These are phyloP conservation scores for Schizothecium vesticola DNA, from an alignment of 495 filamentous ascomycete species.

Conservation along the genomic window DNA sequence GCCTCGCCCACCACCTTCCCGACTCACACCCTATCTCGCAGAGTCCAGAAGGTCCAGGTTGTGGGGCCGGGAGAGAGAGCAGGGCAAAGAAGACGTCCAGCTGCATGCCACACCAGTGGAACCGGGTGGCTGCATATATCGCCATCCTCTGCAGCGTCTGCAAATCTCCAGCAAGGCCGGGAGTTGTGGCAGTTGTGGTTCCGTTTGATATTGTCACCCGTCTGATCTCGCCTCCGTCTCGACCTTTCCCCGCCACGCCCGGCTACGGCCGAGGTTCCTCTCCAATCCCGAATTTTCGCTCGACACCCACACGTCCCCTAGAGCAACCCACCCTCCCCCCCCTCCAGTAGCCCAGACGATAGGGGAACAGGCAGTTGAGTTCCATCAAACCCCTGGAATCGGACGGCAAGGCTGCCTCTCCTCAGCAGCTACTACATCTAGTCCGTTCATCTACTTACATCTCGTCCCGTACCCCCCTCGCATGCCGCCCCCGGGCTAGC, in stretches of 20 bases:
- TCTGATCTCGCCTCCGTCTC: constrained; percentile 17
- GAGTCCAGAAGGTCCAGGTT: background rate
- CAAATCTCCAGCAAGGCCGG: constrained; percentile 9
- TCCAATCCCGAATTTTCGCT: background rate
- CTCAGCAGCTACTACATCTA: background rate
- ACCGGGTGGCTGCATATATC: constrained; percentile 10
- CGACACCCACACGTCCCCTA: background rate
- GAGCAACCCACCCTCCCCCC: background rate
- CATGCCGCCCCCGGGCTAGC: constrained; percentile 2
- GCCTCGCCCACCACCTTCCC: constrained; percentile 7
- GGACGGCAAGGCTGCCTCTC: background rate
- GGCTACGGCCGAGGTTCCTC: background rate
- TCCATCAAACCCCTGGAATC: background rate
- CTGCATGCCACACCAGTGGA: constrained; percentile 1
- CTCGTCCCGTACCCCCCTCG: background rate
- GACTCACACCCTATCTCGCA: background rate
- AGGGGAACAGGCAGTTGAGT: background rate
- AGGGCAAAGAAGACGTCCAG: background rate
- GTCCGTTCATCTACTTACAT: constrained; percentile 8
- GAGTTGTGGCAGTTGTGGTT: constrained; percentile 19
- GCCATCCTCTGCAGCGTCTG: constrained; percentile 6
- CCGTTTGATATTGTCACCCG: constrained; percentile 22
- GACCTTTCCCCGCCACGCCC: background rate
- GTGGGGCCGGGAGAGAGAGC: background rate
- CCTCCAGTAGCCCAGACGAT: background rate